Evolutionary conservation across 129 eudicot genomes (phyloP), one percentile per base, ranked within the genome.

Genomic region (Scalesia atractyloides): DNA sequence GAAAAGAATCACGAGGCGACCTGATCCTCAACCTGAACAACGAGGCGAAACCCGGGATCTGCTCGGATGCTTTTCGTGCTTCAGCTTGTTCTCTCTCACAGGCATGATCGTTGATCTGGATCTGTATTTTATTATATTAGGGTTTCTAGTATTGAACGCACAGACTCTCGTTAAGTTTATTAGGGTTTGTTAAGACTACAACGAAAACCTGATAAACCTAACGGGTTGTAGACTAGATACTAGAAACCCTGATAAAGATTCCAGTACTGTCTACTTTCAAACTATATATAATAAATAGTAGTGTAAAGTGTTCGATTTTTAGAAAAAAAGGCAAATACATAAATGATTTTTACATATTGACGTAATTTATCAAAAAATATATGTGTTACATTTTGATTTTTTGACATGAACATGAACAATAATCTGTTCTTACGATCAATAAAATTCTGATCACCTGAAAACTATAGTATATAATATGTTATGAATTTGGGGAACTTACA

Each of bases 41-140:
- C 71, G n/a, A 30, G 59, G 8, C 2, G 69, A 74, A 26, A 75
- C 77, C 5, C 33, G 43, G 0, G 59, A 60, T 74, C 39, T 89
- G 22, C 66, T 89, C 2, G 96, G 91, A 74, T 89, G 96, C 77
- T 60, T 80, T 14, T 82, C 87, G 30, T 89, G 96, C 83, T 82
- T 82, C 82, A 82, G 89, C 47, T 66, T 89, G 69, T 89, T 89
- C 82, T 60, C 71, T 13, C 76, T 76, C 68, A 3, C 71, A 52
- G 91, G 96, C 82, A 20, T 73, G 49, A 46, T 68, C 15, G 0
- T 44, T 9, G 0, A 57, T 57, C n/a, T 58, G 39, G 39, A 58
- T 22, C 39, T 58, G 7, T n/a, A 12, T 57, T 22, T 22, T 57
- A 1, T 30, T 0, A 0, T n/a, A 8, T 39, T 39, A 39, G 44